Evolutionary conservation across 371 early-diverging fungal species (phyloP), one percentile per base, ranked within the genome.

Genomic region (Funneliformis caledonium): DNA sequence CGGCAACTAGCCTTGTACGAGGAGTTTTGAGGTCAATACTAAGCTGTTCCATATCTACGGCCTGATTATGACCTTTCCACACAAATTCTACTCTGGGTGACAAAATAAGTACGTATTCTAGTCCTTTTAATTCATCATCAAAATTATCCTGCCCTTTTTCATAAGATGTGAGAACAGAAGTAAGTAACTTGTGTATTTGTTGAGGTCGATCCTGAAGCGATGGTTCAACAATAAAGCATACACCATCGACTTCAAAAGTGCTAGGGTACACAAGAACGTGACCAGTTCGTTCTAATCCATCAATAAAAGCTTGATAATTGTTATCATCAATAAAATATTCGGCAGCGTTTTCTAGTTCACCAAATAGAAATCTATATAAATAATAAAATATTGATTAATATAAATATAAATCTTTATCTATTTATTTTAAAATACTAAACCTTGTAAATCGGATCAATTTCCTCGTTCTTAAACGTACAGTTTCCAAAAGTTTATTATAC

Each of bases 311-410:
- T 11, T 85, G 88, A 82, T 86, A 83, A 74, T 83, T 88, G 37
- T 86, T 89, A 61, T 83, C 85, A 75, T 90, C 89, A 42, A 95
- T 84, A 10, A 87, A 84, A 77, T 94, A 95, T 83, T 95, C 94
- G 4, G 94, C 89, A 5, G 94, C 87, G 83, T 93, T 93, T 80
- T 94, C 94, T 61, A 94, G 89, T 6, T 91, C 90, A 5, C 87
- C 85, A 56, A 89, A 92, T 78, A 94, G 89, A 4, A 88, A 88
- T 70, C 90, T 91, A 83, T 72, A 45, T n/a, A 69, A 69, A 19
- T 19, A 6, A 56, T 56, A 6, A 68, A 42, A 19, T 37, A 37
- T 37, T 3, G 37, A 62, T 12, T 33, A 16, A 19, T 7, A 8
- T 19, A 37, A n/a, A 33, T 69, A 47, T 50, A 10, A 14, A 31